A percentile compares a stretch with the other conserved stretches of the same genome.
Evolutionary conservation across 2,329 filamentous ascomycete genomes (phyloP).

Genomic region (Neopestalotiopsis sp.): DNA sequence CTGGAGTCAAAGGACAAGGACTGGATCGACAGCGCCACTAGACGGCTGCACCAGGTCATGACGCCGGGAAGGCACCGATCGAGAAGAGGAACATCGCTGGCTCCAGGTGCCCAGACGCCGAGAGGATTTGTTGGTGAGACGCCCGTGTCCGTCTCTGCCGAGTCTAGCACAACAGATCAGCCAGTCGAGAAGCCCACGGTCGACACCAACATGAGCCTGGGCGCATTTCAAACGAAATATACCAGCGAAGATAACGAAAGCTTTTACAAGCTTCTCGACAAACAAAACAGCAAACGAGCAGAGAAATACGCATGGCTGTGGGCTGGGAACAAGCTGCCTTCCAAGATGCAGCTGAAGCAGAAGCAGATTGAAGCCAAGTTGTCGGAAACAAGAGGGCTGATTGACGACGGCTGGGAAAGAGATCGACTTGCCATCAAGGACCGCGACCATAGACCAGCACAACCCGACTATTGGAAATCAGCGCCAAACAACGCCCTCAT

Average conservation of each 20-base stretch:
- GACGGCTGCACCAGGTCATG: conserved; percentile 77
- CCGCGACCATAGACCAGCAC: conserved; percentile 73
- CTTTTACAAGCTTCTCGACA: conserved; percentile 90
- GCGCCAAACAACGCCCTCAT: conserved; percentile 83
- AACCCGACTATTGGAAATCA: conserved; percentile 76
- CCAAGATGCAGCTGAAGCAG: conserved; percentile 77
- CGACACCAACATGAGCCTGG: conserved; percentile 80
- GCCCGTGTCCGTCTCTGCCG: conserved; percentile 62
- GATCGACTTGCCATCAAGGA: conserved; percentile 69
- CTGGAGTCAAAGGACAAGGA: conserved; percentile 81
- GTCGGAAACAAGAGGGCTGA: conserved; percentile 48
- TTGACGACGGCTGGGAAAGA: conserved; percentile 62
- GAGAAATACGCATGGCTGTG: conserved; percentile 91
- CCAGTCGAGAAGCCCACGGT: conserved; percentile 52
- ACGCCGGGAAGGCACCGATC: conserved; percentile 65
- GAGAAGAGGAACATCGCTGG: conserved; percentile 38
- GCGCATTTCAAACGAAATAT: conserved; percentile 88
- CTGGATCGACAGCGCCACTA: conserved; percentile 86
- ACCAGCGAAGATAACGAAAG: conserved; percentile 98
- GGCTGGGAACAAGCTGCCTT: conserved; percentile 83
- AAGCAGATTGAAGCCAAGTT: conserved; percentile 64
- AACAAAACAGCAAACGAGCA: conserved; percentile 82
- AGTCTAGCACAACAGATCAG: conserved; percentile 39
- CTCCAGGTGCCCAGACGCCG: conserved; percentile 59
- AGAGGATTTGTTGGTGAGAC: conserved; percentile 74